Evolutionary conservation across 2,329 filamentous ascomycete species (phyloP).

Genomic region (Madurella mycetomatis): DNA sequence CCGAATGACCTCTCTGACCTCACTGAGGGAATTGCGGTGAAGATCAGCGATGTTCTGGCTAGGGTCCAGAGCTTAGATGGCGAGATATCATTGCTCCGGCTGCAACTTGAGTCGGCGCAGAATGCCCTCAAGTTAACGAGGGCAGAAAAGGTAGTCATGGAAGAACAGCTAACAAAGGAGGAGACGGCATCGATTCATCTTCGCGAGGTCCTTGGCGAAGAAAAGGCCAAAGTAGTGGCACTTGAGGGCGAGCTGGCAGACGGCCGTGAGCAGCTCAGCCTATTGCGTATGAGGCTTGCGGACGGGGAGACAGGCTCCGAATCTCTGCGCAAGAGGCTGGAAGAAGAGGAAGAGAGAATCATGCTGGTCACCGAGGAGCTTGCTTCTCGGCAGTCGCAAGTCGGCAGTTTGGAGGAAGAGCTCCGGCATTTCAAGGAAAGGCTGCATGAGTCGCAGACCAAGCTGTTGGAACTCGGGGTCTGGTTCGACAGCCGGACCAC

Average conservation of each 20-base stretch:
- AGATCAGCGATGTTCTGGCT: conserved; percentile 55
- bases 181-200: conserved; percentile 50
- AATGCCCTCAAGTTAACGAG: conserved; percentile 52
- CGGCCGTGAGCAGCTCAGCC: conserved; percentile 63
- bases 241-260: conserved; percentile 57
- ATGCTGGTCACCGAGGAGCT: conserved; percentile 65
- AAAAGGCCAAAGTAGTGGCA: conserved; percentile 50
- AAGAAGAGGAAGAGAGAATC: conserved; percentile 70
- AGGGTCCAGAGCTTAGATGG: conserved; percentile 57
- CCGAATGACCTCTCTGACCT: conserved; percentile 56
- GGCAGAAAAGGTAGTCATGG: conserved; percentile 50
- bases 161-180: conserved; percentile 48
- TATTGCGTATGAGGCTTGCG: conserved; percentile 66
- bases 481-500: conserved; percentile 66
- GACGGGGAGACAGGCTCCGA: conserved; percentile 83
- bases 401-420: conserved; percentile 72
- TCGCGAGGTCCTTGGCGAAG: conserved; percentile 49
- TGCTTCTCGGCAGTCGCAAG: conserved; percentile 69
- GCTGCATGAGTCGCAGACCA: conserved; percentile 49
- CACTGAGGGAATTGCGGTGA: conserved; percentile 54
- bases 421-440: conserved; percentile 65
- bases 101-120: conserved; percentile 59
- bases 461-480: conserved; percentile 46
- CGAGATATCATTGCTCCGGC: conserved; percentile 54
- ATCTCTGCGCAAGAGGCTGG: conserved; percentile 67